Conservation (phyloP, 805 yeast genomes). For the Wickerhamiella azyma region DNA sequence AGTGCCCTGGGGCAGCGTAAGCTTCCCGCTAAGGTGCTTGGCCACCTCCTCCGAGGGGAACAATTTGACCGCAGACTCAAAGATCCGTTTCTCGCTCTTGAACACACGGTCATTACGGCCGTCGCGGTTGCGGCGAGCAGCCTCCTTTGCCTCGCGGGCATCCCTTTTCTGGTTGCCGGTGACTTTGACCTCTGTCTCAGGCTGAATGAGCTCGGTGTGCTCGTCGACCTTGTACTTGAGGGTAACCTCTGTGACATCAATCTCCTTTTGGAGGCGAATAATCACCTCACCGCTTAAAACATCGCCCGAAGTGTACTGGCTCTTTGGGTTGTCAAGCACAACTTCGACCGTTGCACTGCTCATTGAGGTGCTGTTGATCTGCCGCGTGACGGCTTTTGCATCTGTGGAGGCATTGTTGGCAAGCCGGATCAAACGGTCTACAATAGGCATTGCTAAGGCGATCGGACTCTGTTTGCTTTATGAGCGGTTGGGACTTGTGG, state of each 20-base stretch:
- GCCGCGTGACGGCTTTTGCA: background rate
- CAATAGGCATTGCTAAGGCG: background rate
- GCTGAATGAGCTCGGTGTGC: conserved; percentile 2
- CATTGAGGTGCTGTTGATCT: background rate
- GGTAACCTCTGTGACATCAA: conserved; percentile 8
- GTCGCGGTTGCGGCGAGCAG: background rate
- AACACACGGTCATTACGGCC: background rate
- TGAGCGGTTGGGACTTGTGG: too few species aligned
- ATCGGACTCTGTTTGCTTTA: too few species aligned
- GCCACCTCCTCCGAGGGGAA: conserved; percentile 8
- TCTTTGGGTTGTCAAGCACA: conserved; percentile 7
- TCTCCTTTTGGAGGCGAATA: conserved; percentile 7
- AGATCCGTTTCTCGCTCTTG: background rate
- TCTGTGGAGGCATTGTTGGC: conserved; percentile 1
- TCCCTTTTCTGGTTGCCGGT: background rate
- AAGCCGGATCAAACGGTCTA: background rate
- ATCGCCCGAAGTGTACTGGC: conserved; percentile 11
- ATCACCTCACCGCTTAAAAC: conserved; percentile 12
- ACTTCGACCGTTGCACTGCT: conserved; percentile 4
- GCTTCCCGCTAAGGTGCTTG: conserved; percentile 1
- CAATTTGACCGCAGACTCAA: conserved; percentile 3
- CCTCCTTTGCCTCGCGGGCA: background rate
- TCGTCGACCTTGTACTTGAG: conserved; percentile 13
- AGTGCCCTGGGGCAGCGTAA: conserved; percentile 9
- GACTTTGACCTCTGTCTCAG: background rate